These are phyloP conservation scores for Berberis vulgaris DNA, from an alignment of 164 flowering plant species.

Conservation along the genomic window DNA sequence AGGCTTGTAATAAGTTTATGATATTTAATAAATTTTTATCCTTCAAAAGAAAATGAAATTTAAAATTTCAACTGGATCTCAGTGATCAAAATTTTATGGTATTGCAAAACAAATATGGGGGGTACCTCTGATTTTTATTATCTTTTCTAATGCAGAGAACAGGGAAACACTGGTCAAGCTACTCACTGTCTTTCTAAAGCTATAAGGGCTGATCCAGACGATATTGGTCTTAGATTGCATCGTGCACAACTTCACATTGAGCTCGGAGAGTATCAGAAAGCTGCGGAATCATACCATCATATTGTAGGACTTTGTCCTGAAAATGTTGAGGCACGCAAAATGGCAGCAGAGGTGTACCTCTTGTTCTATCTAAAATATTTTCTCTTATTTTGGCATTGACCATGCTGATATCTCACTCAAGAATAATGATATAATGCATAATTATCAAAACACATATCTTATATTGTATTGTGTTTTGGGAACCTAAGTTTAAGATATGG, in stretches of 20 bases:
- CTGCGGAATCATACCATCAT: conserved; percentile 70
- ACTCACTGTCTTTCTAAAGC: conserved; percentile 68
- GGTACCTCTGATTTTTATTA: too few species aligned
- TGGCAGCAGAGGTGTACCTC: conserved; percentile 35
- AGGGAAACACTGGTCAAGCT: conserved; percentile 48
- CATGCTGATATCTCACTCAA: too few species aligned
- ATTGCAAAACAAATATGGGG: too few species aligned
- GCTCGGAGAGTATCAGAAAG: conserved; percentile 50
- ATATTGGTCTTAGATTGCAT: conserved; percentile 34
- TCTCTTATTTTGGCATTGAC: too few species aligned
- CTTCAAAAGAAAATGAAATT: too few species aligned
- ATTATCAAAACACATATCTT: too few species aligned
- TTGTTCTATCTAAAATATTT: background rate
- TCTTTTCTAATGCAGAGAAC: conserved; percentile 30
- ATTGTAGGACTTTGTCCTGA: conserved; percentile 41
- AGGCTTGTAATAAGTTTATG: too few species aligned
- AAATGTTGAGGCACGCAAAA: conserved; percentile 46
- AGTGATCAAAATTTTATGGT: too few species aligned
- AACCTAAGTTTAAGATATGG: background rate
- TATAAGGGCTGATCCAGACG: conserved; percentile 63
- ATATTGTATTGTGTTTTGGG: background rate
- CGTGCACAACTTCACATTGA: conserved; percentile 57
- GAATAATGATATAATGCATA: too few species aligned
- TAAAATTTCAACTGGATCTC: too few species aligned
- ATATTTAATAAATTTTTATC: too few species aligned